Percentiles rank a stretch among this genome's conserved stretches.
Evolutionary conservation across 2,329 filamentous ascomycete genomes (phyloP).

Genomic region (Xylaria sp.): DNA sequence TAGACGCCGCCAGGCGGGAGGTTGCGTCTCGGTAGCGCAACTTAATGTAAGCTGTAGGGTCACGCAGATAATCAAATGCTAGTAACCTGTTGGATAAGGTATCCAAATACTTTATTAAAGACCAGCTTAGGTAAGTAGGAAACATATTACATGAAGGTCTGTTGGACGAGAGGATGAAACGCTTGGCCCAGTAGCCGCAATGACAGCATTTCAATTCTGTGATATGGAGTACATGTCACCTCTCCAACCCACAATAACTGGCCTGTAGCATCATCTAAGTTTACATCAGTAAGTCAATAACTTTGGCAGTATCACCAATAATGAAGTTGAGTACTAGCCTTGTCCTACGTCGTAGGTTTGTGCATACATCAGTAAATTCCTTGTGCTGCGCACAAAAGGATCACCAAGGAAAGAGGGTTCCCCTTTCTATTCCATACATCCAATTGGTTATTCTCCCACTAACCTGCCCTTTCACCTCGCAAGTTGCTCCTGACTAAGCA

Average conservation of each 20-base stretch:
- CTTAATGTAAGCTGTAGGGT: too few relatives aligned
- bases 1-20: not conserved
- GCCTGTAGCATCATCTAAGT: not conserved
- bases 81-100: too few relatives aligned
- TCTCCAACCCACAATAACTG: not conserved
- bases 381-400: not conserved
- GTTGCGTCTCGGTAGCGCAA: too few relatives aligned
- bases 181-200: not conserved
- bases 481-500: not conserved
- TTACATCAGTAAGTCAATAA: too few relatives aligned
- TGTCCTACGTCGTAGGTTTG: too few relatives aligned
- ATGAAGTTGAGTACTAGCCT: too few relatives aligned
- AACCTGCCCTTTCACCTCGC: not conserved
- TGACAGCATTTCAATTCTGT: not conserved
- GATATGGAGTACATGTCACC: too few relatives aligned
- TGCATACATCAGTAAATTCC: not conserved
- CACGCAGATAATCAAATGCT: too few relatives aligned
- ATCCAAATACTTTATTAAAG: too few relatives aligned
- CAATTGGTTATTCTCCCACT: not conserved
- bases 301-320: too few relatives aligned
- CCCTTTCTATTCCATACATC: not conserved
- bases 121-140: too few relatives aligned
- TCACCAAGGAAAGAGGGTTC: not conserved
- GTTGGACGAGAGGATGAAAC: not conserved
- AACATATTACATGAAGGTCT: too few relatives aligned